phyloP scores from a whole-genome alignment of 345 rosid genomes.

The Syzygium aqueum region DNA sequence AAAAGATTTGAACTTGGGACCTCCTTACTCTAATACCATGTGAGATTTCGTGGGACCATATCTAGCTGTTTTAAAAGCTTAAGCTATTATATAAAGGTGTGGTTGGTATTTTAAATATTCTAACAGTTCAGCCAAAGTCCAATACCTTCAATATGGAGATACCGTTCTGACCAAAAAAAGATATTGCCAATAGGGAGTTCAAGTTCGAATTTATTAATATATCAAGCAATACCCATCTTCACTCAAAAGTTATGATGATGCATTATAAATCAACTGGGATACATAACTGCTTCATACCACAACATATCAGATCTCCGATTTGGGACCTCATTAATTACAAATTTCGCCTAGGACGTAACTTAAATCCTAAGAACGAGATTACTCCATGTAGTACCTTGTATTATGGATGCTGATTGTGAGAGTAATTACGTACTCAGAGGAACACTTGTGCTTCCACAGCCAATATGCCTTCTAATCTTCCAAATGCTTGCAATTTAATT shows the following conservation, averaged over 20 bases:
- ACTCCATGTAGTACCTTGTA: neutral
- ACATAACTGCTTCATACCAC: neutral
- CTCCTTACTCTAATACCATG: too few relatives aligned
- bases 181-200: neutral
- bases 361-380: neutral
- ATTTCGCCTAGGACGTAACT: neutral
- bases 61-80: too few relatives aligned
- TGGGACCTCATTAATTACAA: neutral
- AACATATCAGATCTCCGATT: neutral
- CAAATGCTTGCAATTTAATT: neutral
- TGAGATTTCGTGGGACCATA: too few relatives aligned
- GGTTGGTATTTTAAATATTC: too few relatives aligned
- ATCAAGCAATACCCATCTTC: neutral
- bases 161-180: neutral
- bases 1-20: too few relatives aligned
- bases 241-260: neutral
- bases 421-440: neutral
- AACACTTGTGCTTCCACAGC: neutral
- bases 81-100: too few relatives aligned
- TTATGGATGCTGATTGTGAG: neutral
- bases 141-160: neutral
- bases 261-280: neutral
- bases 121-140: too few relatives aligned
- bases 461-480: neutral
- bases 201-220: neutral